Evolutionary conservation across 805 yeast species (phyloP), one percentile per base, ranked within the genome.

Genomic region (Dipodascus albidus): DNA sequence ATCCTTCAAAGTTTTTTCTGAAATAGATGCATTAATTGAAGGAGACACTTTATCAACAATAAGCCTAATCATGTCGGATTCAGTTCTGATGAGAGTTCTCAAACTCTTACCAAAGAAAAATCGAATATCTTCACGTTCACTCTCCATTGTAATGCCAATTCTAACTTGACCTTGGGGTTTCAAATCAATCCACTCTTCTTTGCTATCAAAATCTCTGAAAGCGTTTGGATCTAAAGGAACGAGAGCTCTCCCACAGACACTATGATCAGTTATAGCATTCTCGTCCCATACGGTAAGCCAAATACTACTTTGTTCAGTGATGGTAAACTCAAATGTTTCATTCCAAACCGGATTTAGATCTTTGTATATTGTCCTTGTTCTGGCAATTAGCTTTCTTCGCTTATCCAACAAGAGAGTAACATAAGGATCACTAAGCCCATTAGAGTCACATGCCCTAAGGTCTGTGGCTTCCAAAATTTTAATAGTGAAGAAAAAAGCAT

Each of bases 81-180:
- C 80, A 0, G 82, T 74, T 55, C 89, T 75, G 31, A 74, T 69
- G 24, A 91, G 70, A 1, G 82, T 75, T 57, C 91, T 71, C 60
- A 83, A 79, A 0, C 91, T 82, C 58, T 83, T 77, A 0, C 95
- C 95, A 67, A 91, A 75, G 49, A 82, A 84, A 62, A 85, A 91
- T 6, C 87, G 68, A 1, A 95, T 88, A 67, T 90, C 96, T 42
- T 78, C 79, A 49, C 82, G 76, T 60, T 90, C 96, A 52, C 80
- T 78, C 62, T 90, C 97, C 59, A 87, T 79, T 0, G 87, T 81
- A 1, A 90, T 72, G 60, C 82, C 81, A 2, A 89, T 67, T 49
- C 77, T 65, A 1, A 93, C 61, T 44, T 79, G 73, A 0, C 97
- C 96, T 56, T 81, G 84, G 1, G 83, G 70, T 58, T 82, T 86